Base-by-base conservation (phyloP, 192 early-diverging fungal species). In the Coemansia sp. region DNA sequence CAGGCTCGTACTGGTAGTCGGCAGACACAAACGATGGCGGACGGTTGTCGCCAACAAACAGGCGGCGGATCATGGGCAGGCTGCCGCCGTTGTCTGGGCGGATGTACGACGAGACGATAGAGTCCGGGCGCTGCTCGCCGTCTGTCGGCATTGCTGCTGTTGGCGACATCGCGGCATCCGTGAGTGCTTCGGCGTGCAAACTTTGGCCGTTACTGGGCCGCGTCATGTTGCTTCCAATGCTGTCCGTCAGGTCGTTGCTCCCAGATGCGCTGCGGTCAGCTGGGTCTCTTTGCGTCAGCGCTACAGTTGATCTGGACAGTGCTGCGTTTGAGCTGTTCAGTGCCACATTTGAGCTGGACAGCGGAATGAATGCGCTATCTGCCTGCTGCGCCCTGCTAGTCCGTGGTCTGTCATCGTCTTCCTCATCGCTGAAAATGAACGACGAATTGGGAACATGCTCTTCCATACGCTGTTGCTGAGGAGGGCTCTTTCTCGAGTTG, bases 1-100 rank as follows among this genome's bases (percentile, higher is more conserved):
- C 63, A 4, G 78, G 79, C 36, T 75, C 70, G 49, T 81, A 81
- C 63, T 81, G 73, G 40, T 81, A 75, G 23, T 75, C 73, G 6
- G 71, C 73, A 2, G 73, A 75, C 15, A 69, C 73, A 62, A 75
- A 73, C 22, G 78, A 81, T 10, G 73, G 71, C 0, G 69, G 61
- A 36, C 78, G 69, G 9, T 65, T 57, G 6, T 49, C 45, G 54
- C 19, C 20, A 13, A 48, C 38, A 56, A 81, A 63, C n/a, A 67
- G 58, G 34, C 41, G 55, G 2, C 56, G 56, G 35, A 67, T 35
- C 59, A 57, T 42, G 0, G 78, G 73, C 23, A 59, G 19, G 9
- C 13, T 9, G 9, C 23, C 25, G 13, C 56, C 58, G 46, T 69
- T 81, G 55, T 81, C 73, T 5, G 73, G 33, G 25, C 73, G 78